Conservation (phyloP, 768 basidiomycete species). For the Termitomyces sp. region DNA sequence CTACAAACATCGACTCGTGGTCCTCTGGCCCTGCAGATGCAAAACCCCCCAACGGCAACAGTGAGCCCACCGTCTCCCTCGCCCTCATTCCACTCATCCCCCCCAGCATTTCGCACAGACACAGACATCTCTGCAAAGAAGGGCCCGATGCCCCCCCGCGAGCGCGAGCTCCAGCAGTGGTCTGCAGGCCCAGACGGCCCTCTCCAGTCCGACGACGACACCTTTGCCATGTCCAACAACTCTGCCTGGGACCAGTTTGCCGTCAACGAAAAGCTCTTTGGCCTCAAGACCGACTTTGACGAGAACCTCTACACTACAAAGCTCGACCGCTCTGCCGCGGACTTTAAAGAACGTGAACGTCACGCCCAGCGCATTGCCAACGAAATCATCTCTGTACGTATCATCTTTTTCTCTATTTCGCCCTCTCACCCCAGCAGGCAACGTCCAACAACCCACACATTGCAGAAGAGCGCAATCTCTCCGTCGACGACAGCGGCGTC, state of each 20-base stretch:
- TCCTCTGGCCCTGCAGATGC: constrained; percentile 70
- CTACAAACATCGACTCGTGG: constrained; percentile 70
- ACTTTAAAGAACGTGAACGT: constrained; percentile 85
- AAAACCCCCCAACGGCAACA: constrained; percentile 62
- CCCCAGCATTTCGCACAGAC: constrained; percentile 75
- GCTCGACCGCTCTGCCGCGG: constrained; percentile 76
- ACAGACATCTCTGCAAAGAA: constrained; percentile 67
- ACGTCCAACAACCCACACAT: constrained; percentile 75
- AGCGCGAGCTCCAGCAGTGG: constrained; percentile 84
- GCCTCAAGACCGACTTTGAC: constrained; percentile 85
- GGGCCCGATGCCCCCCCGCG: constrained; percentile 32
- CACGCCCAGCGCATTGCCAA: constrained; percentile 85
- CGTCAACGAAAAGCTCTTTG: constrained; percentile 89
- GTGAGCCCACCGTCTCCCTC: constrained; percentile 36
- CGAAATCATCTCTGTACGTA: constrained; percentile 81
- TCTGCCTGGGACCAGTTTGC: constrained; percentile 88
- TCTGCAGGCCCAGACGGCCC: constrained; percentile 36
- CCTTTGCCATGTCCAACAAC: constrained; percentile 52
- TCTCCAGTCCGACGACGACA: constrained; percentile 53
- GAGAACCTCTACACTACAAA: constrained; percentile 95
- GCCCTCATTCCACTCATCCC: not conserved
- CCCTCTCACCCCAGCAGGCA: constrained; percentile 32
- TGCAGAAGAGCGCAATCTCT: constrained; percentile 76
- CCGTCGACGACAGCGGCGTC: constrained; percentile 60
- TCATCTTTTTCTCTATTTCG: not conserved